These are phyloP conservation scores for Poronia punctata DNA, from an alignment of 495 filamentous ascomycete genomes.

Conservation along the genomic window DNA sequence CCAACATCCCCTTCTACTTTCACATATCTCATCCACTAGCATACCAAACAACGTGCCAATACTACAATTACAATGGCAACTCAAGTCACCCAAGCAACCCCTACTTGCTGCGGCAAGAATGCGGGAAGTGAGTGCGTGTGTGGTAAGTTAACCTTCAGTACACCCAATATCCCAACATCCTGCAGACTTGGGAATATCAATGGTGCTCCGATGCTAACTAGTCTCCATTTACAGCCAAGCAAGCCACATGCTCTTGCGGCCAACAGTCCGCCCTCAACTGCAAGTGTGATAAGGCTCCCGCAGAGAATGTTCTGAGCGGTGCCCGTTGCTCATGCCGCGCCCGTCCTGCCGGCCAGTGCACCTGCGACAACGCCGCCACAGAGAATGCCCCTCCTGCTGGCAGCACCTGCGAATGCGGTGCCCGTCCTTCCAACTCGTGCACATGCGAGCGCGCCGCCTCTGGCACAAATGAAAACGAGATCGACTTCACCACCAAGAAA, in stretches of 20 bases:
- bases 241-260: conserved; percentile 80
- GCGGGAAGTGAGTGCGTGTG: conserved; percentile 40
- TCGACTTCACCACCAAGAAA: conserved; percentile 70
- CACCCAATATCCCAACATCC: neutral
- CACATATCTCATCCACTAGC: neutral
- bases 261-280: conserved; percentile 79
- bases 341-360: conserved; percentile 74
- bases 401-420: conserved; percentile 66
- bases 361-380: conserved; percentile 61
- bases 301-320: conserved; percentile 68
- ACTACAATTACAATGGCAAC: conserved; percentile 18
- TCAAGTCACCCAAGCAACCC: conserved; percentile 23
- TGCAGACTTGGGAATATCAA: neutral
- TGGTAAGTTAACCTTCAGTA: conserved; percentile 25
- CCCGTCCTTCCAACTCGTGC: conserved; percentile 66
- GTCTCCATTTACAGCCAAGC: conserved; percentile 29
- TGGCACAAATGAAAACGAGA: conserved; percentile 53
- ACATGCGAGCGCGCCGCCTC: conserved; percentile 68
- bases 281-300: conserved; percentile 67
- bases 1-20: neutral
- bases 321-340: conserved; percentile 75
- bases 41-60: neutral
- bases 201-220: conserved; percentile 1
- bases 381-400: conserved; percentile 60
- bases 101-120: conserved; percentile 48